A percentile compares a stretch with the other conserved stretches of the same genome.
These are phyloP conservation scores for Medakamo hakoo DNA, from an alignment of 139 green algal genomes.

Conservation along the genomic window DNA sequence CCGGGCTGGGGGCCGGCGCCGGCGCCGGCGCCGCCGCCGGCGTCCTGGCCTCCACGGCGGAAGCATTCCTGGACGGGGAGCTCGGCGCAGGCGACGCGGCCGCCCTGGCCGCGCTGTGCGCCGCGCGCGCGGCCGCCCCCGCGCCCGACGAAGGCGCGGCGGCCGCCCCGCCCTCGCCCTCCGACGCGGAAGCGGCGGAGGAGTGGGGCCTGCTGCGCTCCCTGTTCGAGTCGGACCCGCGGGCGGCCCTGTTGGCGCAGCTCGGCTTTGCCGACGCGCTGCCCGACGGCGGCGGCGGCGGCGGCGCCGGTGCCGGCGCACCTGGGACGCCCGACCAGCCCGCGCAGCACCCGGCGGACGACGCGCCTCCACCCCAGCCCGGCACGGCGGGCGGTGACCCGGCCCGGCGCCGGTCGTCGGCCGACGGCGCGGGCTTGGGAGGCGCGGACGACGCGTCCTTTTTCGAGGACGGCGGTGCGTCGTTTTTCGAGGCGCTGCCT, in stretches of 20 bases:
- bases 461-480: conserved; percentile 23
- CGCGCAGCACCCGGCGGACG: neutral
- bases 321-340: neutral
- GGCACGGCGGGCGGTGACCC: no score
- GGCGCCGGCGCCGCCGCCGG: neutral
- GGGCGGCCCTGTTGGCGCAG: conserved; percentile 51
- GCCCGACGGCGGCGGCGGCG: conserved; percentile 9
- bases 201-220: conserved; percentile 83
- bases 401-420: no score
- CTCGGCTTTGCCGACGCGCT: conserved; percentile 71
- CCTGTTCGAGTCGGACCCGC: conserved; percentile 77
- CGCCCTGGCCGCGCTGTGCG: conserved; percentile 56
- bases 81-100: conserved; percentile 44
- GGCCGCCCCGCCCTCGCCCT: neutral
- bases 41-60: no score
- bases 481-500: conserved; percentile 54
- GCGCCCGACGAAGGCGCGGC: neutral
- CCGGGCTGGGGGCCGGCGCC: neutral
- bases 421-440: neutral
- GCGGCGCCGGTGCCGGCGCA: conserved; percentile 1
- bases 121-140: neutral
- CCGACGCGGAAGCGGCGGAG: conserved; percentile 55
- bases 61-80: conserved; percentile 69
- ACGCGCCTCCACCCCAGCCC: neutral
- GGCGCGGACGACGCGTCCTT: neutral